Evolutionary conservation across 202 grass and related monocot genomes (phyloP).

Genomic region (Saccharum hybrid): DNA sequence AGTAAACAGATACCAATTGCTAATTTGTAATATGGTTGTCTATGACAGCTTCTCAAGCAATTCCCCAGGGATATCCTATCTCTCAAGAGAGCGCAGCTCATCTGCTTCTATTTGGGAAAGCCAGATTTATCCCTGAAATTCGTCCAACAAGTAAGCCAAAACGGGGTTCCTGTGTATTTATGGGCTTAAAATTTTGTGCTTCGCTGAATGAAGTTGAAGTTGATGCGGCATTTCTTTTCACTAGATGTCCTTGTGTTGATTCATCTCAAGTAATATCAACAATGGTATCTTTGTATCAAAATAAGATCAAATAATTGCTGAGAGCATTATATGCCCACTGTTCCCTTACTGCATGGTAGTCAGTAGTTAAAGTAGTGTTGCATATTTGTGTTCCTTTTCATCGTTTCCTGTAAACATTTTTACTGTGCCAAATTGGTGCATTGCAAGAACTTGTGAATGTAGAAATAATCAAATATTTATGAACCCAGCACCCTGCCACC

Average conservation of each 20-base stretch:
- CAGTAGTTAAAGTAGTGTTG: background rate
- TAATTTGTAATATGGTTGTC: background rate
- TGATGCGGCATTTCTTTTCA: background rate
- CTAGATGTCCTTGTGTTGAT: background rate
- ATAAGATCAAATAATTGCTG: background rate
- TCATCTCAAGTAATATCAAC: conserved; percentile 1
- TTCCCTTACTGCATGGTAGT: background rate
- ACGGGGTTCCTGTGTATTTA: background rate
- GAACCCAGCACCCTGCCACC: background rate
- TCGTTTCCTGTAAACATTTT: background rate
- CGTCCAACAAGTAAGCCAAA: conserved; percentile 57
- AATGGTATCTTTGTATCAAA: background rate
- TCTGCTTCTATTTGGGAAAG: conserved; percentile 65
- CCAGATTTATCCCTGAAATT: conserved; percentile 60
- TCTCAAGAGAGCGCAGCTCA: conserved; percentile 60
- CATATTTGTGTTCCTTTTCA: background rate
- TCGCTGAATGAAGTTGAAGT: background rate
- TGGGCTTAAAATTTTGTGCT: conserved; percentile 3
- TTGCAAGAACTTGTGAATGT: background rate
- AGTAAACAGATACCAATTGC: background rate
- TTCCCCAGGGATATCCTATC: conserved; percentile 73
- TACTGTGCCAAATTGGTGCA: background rate
- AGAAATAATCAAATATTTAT: background rate
- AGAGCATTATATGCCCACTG: background rate
- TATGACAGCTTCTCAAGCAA: conserved; percentile 56